These are phyloP conservation scores for Chlamydomonas sp. DNA, from an alignment of 139 green algal genomes.

Conservation along the genomic window DNA sequence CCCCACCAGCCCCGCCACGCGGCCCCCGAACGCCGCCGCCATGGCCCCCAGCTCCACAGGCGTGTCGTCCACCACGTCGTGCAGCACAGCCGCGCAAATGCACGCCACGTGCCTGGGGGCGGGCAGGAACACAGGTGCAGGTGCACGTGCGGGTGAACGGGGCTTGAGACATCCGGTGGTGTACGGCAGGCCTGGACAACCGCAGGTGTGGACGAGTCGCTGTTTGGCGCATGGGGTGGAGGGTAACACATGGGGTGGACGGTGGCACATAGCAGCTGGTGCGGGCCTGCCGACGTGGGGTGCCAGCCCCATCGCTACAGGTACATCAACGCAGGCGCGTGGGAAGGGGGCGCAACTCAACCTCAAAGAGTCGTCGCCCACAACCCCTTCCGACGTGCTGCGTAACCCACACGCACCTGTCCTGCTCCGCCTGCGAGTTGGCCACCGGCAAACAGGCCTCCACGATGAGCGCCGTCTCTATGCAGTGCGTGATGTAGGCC, in stretches of 20 bases:
- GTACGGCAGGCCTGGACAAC: too few species aligned
- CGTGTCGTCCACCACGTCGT: conserved; percentile 97
- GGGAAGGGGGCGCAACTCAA: too few species aligned
- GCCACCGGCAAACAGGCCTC: conserved; percentile 66
- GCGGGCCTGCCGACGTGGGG: too few species aligned
- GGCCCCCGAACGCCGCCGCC: conserved; percentile 69
- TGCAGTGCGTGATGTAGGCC: conserved; percentile 94
- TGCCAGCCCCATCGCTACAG: too few species aligned
- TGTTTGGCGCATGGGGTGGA: too few species aligned
- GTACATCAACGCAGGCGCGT: too few species aligned
- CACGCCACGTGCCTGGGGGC: conserved; percentile 74
- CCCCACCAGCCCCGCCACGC: conserved; percentile 83
- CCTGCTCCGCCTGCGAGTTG: conserved; percentile 16
- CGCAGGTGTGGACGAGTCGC: too few species aligned
- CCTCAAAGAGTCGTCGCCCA: too few species aligned
- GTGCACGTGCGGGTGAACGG: not conserved
- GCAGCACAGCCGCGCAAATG: conserved; percentile 89
- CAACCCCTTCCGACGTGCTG: not conserved
- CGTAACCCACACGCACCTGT: conserved; percentile 7
- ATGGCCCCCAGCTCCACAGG: conserved; percentile 60
- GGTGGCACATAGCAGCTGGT: too few species aligned
- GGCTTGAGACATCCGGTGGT: not conserved
- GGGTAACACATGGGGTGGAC: too few species aligned
- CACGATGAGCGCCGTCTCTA: conserved; percentile 93
- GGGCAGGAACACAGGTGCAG: not conserved